Percentiles rank a stretch among this genome's conserved stretches.
Evolutionary conservation across 108 stramenopile genomes (phyloP).

Genomic region (Stephanodiscus triporus): DNA sequence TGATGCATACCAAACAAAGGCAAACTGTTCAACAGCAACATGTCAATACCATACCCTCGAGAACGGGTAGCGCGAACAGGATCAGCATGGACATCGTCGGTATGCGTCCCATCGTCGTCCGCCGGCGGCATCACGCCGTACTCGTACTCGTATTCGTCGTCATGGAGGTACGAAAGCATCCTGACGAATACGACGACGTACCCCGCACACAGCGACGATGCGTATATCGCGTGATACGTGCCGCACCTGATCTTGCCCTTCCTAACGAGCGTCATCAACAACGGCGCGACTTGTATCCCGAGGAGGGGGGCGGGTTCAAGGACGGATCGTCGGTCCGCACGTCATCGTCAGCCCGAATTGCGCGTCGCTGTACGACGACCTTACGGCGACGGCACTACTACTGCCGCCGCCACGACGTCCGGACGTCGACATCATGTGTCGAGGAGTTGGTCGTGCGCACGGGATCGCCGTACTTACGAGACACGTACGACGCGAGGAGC

Average conservation of each 20-base stretch:
- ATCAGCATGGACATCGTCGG: no score
- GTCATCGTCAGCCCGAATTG: slow-evolving; percentile 24
- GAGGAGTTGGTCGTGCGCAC: slow-evolving; percentile 26
- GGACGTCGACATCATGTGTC: slow-evolving; percentile 9
- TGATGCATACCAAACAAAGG: no score
- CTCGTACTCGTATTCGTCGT: neutral
- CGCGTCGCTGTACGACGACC: slow-evolving; percentile 2
- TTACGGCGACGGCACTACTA: neutral
- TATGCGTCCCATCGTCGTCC: no score
- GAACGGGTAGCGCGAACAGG: no score
- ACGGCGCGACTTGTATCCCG: slow-evolving; percentile 29
- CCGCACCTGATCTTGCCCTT: slow-evolving; percentile 19
- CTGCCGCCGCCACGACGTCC: neutral
- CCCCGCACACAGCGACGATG: neutral
- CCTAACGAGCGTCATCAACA: slow-evolving; percentile 40
- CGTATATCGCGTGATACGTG: slow-evolving; percentile 19
- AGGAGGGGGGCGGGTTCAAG: slow-evolving; percentile 10
- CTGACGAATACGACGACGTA: slow-evolving; percentile 1
- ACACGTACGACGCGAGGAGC: neutral
- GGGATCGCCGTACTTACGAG: neutral
- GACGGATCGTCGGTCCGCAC: slow-evolving; percentile 5
- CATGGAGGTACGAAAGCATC: neutral
- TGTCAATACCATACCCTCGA: no score
- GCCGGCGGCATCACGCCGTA: no score
- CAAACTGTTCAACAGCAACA: no score